phyloP scores from a whole-genome alignment of 1,284 basidiomycete genomes.

The Rhodotorula sp. region DNA sequence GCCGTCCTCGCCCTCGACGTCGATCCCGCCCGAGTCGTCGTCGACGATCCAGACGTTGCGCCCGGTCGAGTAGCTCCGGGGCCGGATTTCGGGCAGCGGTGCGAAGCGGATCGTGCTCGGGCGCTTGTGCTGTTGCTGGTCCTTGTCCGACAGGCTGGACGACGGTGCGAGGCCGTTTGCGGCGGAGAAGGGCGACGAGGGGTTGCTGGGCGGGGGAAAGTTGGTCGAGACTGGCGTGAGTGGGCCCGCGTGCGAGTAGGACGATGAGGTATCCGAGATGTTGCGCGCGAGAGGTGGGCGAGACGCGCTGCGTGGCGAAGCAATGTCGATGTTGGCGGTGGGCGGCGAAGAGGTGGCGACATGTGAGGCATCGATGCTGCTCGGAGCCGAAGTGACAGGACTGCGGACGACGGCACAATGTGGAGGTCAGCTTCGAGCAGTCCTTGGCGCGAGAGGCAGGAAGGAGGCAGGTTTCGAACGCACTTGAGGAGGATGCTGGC shows the following conservation, averaged over 20 bases:
- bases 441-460: background rate
- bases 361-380: background rate
- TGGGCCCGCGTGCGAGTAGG: background rate
- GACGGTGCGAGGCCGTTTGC: too few relatives aligned
- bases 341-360: background rate
- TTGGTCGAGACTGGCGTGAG: background rate
- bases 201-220: too few relatives aligned
- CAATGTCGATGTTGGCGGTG: background rate
- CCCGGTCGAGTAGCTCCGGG: conserved; percentile 32
- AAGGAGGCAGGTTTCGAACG: background rate
- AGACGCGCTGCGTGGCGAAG: background rate
- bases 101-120: conserved; percentile 35
- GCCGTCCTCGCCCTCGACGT: conserved; percentile 1
- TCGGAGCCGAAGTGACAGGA: background rate
- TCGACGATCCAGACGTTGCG: conserved; percentile 34
- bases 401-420: background rate
- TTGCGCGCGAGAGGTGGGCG: background rate
- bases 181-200: background rate
- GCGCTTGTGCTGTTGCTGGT: background rate
- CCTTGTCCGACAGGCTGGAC: background rate
- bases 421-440: background rate
- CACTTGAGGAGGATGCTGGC: conserved; percentile 37
- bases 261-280: background rate
- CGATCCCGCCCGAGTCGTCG: conserved; percentile 6
- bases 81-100: conserved; percentile 37